A percentile compares a stretch with the other conserved stretches of the same genome.
These are phyloP conservation scores for Paraconiothyrium brasiliense DNA, from an alignment of 2,329 filamentous ascomycete genomes.

Conservation along the genomic window DNA sequence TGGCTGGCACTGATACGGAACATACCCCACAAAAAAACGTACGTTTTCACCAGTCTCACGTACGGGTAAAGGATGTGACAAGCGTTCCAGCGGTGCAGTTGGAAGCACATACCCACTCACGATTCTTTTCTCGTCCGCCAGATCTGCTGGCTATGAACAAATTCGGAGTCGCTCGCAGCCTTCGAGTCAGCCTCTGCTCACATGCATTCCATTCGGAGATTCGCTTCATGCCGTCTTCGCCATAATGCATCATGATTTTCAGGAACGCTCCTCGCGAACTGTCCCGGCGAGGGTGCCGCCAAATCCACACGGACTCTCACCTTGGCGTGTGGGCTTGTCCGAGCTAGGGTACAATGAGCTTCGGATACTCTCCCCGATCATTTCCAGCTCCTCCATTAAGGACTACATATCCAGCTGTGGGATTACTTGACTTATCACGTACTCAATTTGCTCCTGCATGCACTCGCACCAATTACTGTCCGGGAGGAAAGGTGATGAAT, in stretches of 20 bases:
- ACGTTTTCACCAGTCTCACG: constrained; percentile 12
- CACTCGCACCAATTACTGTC: background rate
- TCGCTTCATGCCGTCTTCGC: constrained; percentile 14
- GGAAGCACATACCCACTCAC: constrained; percentile 30
- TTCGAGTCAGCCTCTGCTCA: constrained; percentile 4
- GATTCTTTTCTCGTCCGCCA: constrained; percentile 7
- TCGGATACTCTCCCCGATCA: background rate
- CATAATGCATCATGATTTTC: constrained; percentile 29
- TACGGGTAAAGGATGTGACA: constrained; percentile 27
- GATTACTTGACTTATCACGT: background rate
- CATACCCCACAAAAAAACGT: constrained; percentile 12
- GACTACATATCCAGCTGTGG: background rate
- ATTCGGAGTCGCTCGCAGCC: background rate
- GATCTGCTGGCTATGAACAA: constrained; percentile 1
- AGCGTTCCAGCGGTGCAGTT: constrained; percentile 21
- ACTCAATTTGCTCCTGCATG: background rate
- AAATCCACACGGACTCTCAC: constrained; percentile 15
- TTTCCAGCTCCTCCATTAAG: background rate
- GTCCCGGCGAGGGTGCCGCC: constrained; percentile 18
- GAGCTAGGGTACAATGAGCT: background rate
- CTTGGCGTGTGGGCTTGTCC: constrained; percentile 17
- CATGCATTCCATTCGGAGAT: constrained; percentile 1
- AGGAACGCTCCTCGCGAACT: constrained; percentile 26
- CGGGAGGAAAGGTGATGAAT: background rate
- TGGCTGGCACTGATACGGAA: constrained; percentile 18